Conservation (phyloP, 176 grass and related monocot genomes). For the Oryza meyeriana region DNA sequence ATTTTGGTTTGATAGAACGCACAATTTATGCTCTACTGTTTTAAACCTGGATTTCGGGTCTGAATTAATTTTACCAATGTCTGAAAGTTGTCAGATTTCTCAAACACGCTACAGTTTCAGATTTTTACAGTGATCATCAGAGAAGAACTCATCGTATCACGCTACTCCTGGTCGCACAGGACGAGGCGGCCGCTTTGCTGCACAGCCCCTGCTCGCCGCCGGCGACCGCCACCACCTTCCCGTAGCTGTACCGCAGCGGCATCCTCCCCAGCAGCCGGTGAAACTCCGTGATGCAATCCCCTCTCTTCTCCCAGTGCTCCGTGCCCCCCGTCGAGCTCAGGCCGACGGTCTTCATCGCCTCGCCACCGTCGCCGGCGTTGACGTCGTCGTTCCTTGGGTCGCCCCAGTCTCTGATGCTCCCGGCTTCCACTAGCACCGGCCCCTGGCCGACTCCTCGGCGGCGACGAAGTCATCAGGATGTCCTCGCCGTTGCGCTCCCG, state of each 20-base stretch:
- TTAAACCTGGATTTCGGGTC: background rate
- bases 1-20: background rate
- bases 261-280: constrained; percentile 78
- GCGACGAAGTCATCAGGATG: constrained; percentile 95
- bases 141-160: background rate
- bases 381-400: constrained; percentile 70
- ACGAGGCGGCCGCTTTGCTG: constrained; percentile 58
- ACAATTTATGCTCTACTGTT: background rate
- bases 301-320: constrained; percentile 74
- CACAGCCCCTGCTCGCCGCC: constrained; percentile 71
- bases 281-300: constrained; percentile 82
- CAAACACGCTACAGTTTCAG: background rate
- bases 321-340: constrained; percentile 53
- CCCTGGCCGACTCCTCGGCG: constrained; percentile 48
- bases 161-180: constrained; percentile 38
- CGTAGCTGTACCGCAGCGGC: constrained; percentile 82
- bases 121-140: background rate
- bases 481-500: constrained; percentile 82
- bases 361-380: background rate
- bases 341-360: constrained; percentile 33
- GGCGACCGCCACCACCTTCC: constrained; percentile 50
- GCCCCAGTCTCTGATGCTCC: constrained; percentile 72
- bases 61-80: background rate
- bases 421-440: constrained; percentile 63
- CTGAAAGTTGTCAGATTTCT: background rate